phyloP scores from a whole-genome alignment of 192 early-diverging fungal species.

The Umbelopsis vinacea region DNA sequence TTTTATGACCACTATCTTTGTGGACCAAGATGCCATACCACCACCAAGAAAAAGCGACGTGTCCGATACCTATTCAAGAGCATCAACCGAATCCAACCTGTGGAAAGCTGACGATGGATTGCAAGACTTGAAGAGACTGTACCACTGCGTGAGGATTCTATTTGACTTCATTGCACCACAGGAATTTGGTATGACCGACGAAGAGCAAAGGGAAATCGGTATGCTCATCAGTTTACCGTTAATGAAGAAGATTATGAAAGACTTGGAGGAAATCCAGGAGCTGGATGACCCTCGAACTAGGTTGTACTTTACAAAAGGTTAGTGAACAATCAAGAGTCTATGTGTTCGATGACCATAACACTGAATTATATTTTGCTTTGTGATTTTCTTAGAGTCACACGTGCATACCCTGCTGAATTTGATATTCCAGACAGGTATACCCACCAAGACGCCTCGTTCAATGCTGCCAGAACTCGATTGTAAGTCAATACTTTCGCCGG shows the following conservation, averaged over 20 bases:
- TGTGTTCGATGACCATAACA: not conserved
- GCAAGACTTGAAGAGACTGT: constrained; percentile 62
- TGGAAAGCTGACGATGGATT: constrained; percentile 5
- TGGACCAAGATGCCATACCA: constrained; percentile 26
- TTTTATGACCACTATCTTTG: constrained; percentile 78
- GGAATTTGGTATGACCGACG: constrained; percentile 91
- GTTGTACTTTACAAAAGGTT: constrained; percentile 96
- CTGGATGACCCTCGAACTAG: constrained; percentile 64
- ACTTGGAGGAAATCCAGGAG: constrained; percentile 65
- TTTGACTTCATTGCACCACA: constrained; percentile 93
- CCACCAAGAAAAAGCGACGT: not conserved
- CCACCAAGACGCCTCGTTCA: constrained; percentile 65
- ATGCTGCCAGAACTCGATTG: constrained; percentile 90
- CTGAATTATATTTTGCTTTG: not conserved
- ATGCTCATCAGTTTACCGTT: constrained; percentile 75
- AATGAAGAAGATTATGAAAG: constrained; percentile 76
- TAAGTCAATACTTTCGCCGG: constrained; percentile 40
- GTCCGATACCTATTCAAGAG: not conserved
- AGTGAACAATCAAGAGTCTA: not conserved
- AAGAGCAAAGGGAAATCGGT: constrained; percentile 87
- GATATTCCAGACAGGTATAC: constrained; percentile 84
- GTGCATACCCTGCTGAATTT: constrained; percentile 92
- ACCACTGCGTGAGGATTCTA: constrained; percentile 77
- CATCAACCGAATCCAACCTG: not conserved
- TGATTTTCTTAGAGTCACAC: constrained; percentile 71